phyloP scores from a whole-genome alignment of 768 basidiomycete genomes.

The Lactarius indigo region DNA sequence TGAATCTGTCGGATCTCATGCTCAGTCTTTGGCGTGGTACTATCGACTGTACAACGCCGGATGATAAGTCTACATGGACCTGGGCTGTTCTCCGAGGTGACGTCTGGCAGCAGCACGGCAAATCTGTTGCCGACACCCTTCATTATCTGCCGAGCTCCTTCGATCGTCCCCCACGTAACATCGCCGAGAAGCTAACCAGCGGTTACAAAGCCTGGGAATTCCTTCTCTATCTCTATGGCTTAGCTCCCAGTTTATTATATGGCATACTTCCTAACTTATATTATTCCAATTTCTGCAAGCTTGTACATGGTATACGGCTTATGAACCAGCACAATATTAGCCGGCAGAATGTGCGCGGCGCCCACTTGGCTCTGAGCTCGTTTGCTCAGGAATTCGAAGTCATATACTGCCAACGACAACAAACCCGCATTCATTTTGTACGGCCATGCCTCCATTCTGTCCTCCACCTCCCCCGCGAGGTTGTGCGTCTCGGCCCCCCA shows the following conservation, averaged over 20 bases:
- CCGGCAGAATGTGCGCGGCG: constrained; percentile 22
- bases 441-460: too few relatives aligned
- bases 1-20: constrained; percentile 39
- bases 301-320: constrained; percentile 28
- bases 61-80: constrained; percentile 31
- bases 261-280: constrained; percentile 28
- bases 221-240: constrained; percentile 27
- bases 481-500: too few relatives aligned
- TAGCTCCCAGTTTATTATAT: constrained; percentile 30
- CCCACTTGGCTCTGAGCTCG: constrained; percentile 28
- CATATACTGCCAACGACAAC: constrained; percentile 34
- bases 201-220: constrained; percentile 35
- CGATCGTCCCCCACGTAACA: constrained; percentile 41
- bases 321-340: constrained; percentile 25
- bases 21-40: constrained; percentile 35
- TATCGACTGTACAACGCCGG: constrained; percentile 26
- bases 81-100: constrained; percentile 30
- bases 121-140: constrained; percentile 27
- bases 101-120: constrained; percentile 38
- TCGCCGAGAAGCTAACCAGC: constrained; percentile 38
- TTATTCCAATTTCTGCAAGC: constrained; percentile 31
- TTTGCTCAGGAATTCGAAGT: constrained; percentile 36
- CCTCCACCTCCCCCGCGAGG: too few relatives aligned
- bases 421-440: background rate
- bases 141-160: constrained; percentile 40